These are phyloP conservation scores for Backusella sp. DNA, from an alignment of 192 early-diverging fungal species.

Conservation along the genomic window DNA sequence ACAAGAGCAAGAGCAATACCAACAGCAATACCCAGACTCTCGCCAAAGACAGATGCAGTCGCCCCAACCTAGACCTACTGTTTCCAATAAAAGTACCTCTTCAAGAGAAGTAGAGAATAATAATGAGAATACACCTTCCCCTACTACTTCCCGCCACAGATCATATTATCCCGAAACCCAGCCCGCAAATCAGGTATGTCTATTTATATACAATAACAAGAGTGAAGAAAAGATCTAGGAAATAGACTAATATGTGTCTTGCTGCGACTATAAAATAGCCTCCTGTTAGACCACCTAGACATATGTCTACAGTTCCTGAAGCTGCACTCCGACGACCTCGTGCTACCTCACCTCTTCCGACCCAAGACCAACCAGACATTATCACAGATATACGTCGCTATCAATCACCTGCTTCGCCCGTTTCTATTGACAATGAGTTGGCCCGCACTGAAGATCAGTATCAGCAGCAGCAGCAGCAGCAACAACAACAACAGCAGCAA, in stretches of 20 bases:
- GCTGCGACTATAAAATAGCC: background rate
- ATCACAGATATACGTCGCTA: conserved; percentile 3
- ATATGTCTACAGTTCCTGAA: conserved; percentile 25
- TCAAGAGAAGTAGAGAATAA: background rate
- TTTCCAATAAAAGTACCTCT: background rate
- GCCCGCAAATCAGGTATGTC: background rate
- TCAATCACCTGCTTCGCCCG: background rate
- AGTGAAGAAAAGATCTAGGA: background rate
- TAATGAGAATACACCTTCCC: background rate
- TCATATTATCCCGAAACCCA: conserved; percentile 16
- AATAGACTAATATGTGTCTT: background rate
- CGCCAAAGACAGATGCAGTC: conserved; percentile 1
- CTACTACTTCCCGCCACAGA: background rate
- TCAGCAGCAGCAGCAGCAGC: background rate
- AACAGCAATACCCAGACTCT: background rate
- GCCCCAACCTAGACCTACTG: background rate
- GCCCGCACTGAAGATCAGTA: background rate
- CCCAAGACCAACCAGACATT: background rate
- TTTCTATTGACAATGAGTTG: background rate
- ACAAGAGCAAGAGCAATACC: conserved; percentile 4
- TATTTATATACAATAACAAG: background rate
- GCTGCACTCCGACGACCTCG: conserved; percentile 26
- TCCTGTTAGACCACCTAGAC: conserved; percentile 18
- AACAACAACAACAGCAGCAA: background rate
- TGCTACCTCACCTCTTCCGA: conserved; percentile 19